These are phyloP conservation scores for Phytophthora sp. DNA, from an alignment of 352 stramenopile species.

Conservation along the genomic window DNA sequence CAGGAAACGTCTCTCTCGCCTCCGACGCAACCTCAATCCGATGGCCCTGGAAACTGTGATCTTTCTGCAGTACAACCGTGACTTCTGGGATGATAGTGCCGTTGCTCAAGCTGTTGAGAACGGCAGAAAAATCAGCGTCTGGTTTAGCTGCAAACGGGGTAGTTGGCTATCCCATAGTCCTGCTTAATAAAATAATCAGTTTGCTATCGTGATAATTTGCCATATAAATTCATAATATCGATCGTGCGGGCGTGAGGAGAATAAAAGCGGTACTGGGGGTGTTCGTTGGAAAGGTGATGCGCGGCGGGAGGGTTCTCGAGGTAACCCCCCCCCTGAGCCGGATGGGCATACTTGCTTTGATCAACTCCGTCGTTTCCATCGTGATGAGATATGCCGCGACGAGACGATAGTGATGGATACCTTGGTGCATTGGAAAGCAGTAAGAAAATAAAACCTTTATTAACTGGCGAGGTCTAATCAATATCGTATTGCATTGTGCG, in stretches of 20 bases:
- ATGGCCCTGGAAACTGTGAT: constrained; percentile 4
- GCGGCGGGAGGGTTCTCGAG: constrained; percentile 18
- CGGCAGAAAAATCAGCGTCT: not conserved
- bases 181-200: too few species aligned
- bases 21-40: constrained; percentile 8
- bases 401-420: not conserved
- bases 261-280: not conserved
- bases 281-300: not conserved
- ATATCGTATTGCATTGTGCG: too few species aligned
- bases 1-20: not conserved
- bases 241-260: too few species aligned
- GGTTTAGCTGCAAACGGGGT: too few species aligned
- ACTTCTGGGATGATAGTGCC: not conserved
- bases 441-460: too few species aligned
- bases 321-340: constrained; percentile 16
- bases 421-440: too few species aligned
- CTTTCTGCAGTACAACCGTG: constrained; percentile 6
- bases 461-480: too few species aligned
- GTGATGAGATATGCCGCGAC: constrained; percentile 10
- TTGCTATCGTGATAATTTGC: too few species aligned
- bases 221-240: too few species aligned
- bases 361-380: not conserved
- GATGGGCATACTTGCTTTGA: not conserved
- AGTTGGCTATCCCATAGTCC: too few species aligned
- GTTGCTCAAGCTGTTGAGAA: constrained; percentile 1